phyloP scores from a whole-genome alignment of 2,329 filamentous ascomycete species.

The Catunica adiposa region DNA sequence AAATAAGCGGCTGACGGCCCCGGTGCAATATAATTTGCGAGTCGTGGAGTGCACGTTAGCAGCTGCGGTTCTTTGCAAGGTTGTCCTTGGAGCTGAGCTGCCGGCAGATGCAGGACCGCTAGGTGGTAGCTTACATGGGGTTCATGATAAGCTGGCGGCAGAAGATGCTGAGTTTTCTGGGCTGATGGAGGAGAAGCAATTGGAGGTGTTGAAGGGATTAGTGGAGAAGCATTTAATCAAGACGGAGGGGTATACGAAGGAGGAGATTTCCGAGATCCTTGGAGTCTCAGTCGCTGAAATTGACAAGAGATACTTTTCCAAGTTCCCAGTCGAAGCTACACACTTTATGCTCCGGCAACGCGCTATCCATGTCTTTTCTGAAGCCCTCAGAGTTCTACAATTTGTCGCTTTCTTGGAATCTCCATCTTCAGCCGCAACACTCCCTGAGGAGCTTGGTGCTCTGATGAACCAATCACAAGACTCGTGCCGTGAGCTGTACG shows the following conservation, averaged over 20 bases:
- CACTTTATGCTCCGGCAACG: conserved; percentile 77
- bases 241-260: conserved; percentile 72
- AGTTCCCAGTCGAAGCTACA: conserved; percentile 77
- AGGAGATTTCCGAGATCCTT: conserved; percentile 63
- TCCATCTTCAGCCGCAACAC: conserved; percentile 28
- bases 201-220: conserved; percentile 19
- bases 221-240: conserved; percentile 51
- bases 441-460: conserved; percentile 57
- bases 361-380: conserved; percentile 76
- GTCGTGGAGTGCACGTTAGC: conserved; percentile 92
- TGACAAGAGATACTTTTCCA: conserved; percentile 54
- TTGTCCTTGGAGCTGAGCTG: conserved; percentile 38
- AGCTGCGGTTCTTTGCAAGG: conserved; percentile 49
- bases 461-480: conserved; percentile 82
- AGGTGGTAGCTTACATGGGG: conserved; percentile 66
- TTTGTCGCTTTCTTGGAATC: conserved; percentile 63
- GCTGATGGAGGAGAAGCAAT: conserved; percentile 4
- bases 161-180: conserved; percentile 25
- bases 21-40: conserved; percentile 88
- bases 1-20: conserved; percentile 87
- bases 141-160: conserved; percentile 69
- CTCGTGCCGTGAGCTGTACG: conserved; percentile 72
- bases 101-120: conserved; percentile 67
- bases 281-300: conserved; percentile 50
- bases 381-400: conserved; percentile 69